Evolutionary conservation across 805 yeast genomes (phyloP).

Genomic region (Yarrowia yakushimensis): DNA sequence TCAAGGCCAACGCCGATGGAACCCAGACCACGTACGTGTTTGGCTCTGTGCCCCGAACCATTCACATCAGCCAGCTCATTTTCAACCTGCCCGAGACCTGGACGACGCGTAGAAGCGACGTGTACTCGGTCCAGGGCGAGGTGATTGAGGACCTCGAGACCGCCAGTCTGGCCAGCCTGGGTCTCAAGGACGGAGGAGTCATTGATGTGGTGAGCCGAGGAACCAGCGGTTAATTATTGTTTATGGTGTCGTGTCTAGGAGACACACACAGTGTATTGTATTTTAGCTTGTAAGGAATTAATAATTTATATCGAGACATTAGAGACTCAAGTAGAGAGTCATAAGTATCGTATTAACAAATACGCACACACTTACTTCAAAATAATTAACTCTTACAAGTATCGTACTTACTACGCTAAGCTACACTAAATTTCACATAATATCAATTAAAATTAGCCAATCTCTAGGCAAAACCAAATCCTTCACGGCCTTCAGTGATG

Average conservation of each 20-base stretch:
- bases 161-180: neutral
- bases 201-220: neutral
- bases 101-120: neutral
- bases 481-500: conserved; percentile 91
- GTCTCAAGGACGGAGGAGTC: neutral
- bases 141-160: neutral
- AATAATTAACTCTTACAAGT: no score
- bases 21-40: neutral
- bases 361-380: no score
- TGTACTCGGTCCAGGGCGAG: neutral
- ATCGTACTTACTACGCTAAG: no score
- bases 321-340: no score
- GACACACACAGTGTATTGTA: neutral
- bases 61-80: neutral
- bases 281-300: neutral
- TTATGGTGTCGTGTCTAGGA: neutral
- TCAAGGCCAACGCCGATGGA: neutral
- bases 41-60: neutral
- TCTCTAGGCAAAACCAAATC: conserved; percentile 77
- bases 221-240: neutral
- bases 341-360: no score
- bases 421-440: neutral
- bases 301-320: neutral
- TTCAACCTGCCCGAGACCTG: neutral
- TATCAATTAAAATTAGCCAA: neutral